phyloP scores from a whole-genome alignment of 805 yeast genomes.

The Candida arabinofermentans region DNA sequence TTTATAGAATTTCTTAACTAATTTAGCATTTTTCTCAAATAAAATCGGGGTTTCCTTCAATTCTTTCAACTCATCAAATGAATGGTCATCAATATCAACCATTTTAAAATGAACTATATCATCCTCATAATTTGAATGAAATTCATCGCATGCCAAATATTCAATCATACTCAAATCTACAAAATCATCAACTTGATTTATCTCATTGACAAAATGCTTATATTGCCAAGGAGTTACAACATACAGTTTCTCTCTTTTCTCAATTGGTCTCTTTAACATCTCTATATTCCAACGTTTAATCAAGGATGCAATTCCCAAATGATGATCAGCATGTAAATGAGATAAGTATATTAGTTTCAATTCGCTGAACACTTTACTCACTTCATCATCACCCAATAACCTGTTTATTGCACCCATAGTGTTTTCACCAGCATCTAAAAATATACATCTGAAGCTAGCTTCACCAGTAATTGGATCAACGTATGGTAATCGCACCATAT shows the following conservation, averaged over 20 bases:
- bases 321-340: constrained; percentile 97
- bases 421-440: constrained; percentile 96
- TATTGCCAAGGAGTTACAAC: constrained; percentile 76
- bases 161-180: constrained; percentile 13
- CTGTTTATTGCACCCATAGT: constrained; percentile 72
- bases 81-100: constrained; percentile 24
- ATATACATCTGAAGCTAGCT: constrained; percentile 36
- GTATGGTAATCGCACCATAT: constrained; percentile 68
- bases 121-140: constrained; percentile 14
- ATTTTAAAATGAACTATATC: constrained; percentile 14
- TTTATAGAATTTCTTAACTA: constrained; percentile 29
- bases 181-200: constrained; percentile 35
- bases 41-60: neutral
- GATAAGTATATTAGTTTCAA: constrained; percentile 66
- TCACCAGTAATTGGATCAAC: constrained; percentile 7
- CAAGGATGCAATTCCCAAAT: constrained; percentile 73
- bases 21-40: constrained; percentile 1
- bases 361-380: constrained; percentile 47
- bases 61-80: constrained; percentile 18
- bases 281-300: constrained; percentile 60
- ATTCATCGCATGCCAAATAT: constrained; percentile 31
- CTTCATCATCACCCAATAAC: constrained; percentile 46
- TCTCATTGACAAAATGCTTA: constrained; percentile 61
- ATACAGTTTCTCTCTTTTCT: constrained; percentile 38
- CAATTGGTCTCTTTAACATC: constrained; percentile 34